phyloP scores from a whole-genome alignment of 2,329 filamentous ascomycete genomes.

The Calonectria montana region DNA sequence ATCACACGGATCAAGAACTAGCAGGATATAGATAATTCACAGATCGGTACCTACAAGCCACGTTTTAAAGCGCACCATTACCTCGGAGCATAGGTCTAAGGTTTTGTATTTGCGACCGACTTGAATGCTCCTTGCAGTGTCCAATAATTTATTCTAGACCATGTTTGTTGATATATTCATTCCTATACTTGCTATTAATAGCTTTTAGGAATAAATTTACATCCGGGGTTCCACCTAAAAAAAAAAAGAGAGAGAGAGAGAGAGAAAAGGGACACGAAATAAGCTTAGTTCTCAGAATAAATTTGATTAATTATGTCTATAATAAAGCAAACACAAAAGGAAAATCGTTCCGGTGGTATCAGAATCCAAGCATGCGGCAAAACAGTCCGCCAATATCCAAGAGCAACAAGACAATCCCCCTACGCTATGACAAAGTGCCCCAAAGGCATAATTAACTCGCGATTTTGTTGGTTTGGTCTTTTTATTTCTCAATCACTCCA shows the following conservation, averaged over 20 bases:
- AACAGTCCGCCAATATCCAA: neutral
- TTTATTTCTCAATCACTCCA: slow-evolving; percentile 47
- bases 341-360: slow-evolving; percentile 17
- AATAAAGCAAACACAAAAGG: neutral
- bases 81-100: no score
- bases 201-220: slow-evolving; percentile 35
- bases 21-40: no score
- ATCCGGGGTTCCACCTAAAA: neutral
- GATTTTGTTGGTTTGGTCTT: neutral
- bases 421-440: slow-evolving; percentile 3
- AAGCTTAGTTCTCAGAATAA: neutral
- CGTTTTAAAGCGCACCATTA: no score
- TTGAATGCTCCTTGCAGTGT: slow-evolving; percentile 55
- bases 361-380: slow-evolving; percentile 1
- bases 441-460: neutral
- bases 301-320: neutral
- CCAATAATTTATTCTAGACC: slow-evolving; percentile 56
- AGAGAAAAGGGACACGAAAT: neutral
- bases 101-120: slow-evolving; percentile 40
- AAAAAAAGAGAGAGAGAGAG: neutral
- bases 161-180: slow-evolving; percentile 47
- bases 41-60: no score
- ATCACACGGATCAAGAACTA: no score
- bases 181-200: slow-evolving; percentile 47
- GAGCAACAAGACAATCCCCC: slow-evolving; percentile 4